Base-by-base conservation (phyloP, 345 rosid genomes). In the Theobroma cacao region DNA sequence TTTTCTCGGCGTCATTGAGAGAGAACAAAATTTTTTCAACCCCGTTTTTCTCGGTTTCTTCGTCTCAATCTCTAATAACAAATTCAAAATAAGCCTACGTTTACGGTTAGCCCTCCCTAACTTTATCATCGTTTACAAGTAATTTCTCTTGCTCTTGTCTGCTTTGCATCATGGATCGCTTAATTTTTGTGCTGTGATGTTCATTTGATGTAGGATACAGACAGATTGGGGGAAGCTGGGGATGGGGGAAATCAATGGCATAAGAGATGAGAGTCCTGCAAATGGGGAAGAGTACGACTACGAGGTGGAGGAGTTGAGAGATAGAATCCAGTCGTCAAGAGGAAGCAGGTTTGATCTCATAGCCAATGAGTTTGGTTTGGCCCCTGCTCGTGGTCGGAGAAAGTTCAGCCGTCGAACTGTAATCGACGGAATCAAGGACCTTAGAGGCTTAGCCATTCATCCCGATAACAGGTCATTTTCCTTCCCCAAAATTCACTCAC, bases 401-500 rank as follows among this genome's bases (percentile, higher is more conserved):
- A 82, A 71, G 52, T 75, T 83, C 75, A 88, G 91, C 36, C 82
- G 87, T 18, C 84, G 81, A 62, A 66, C 81, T 20, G 45, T 81
- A 9, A 45, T 91, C 69, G 55, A 81, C 73, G 95, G 97, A 15
- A 56, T 95, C 85, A 88, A 74, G 80, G 87, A 84, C 77, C 78
- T 90, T 82, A 87, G 87, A 74, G 93, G 95, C 26, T 78, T 82
- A 75, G 74, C 85, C 71, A 86, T 93, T 77, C 91, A 86, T 82
- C 98, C 98, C 1, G 97, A 95, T 20, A 91, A 91, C 89, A 91
- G 93, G 98, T 94, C 45, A 41, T 1, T 5, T 41, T 1, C 66
- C 13, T n/a, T 47, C 1, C 72, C 77, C 33, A 36, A 61, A 53
- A 2, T 47, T 64, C 11, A 10, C 30, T 47, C 38, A 17, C 34